phyloP scores from a whole-genome alignment of 495 filamentous ascomycete genomes.

The Neurospora sp. region DNA sequence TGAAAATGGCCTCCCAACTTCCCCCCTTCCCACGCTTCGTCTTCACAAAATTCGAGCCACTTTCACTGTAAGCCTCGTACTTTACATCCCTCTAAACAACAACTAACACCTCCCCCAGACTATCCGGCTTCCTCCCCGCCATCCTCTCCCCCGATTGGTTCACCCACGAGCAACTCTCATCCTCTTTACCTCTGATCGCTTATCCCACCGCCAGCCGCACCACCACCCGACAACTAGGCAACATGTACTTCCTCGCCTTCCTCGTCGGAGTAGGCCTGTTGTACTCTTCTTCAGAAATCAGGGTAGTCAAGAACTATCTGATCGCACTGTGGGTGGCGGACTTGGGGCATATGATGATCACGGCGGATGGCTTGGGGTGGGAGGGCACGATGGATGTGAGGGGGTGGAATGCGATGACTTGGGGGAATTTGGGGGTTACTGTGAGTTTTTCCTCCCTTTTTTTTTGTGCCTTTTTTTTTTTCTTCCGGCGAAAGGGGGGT shows the following conservation, averaged over 20 bases:
- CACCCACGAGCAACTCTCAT: conserved; percentile 45
- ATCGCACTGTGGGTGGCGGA: conserved; percentile 56
- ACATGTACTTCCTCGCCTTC: conserved; percentile 56
- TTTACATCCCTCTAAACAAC: background rate
- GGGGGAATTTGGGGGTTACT: conserved; percentile 64
- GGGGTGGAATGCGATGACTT: conserved; percentile 59
- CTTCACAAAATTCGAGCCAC: conserved; percentile 56
- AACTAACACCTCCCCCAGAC: conserved; percentile 18
- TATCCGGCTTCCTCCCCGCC: conserved; percentile 47
- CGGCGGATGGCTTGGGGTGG: conserved; percentile 47
- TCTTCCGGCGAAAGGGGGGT: background rate
- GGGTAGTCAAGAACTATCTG: conserved; percentile 58
- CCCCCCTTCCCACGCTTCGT: conserved; percentile 42
- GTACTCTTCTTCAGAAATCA: conserved; percentile 51
- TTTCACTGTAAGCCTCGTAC: conserved; percentile 46
- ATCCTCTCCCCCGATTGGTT: conserved; percentile 49
- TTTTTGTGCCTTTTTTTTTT: too few species aligned
- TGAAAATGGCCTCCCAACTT: conserved; percentile 40
- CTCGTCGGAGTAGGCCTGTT: conserved; percentile 50
- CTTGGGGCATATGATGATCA: conserved; percentile 58
- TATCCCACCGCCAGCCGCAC: conserved; percentile 9
- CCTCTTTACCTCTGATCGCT: conserved; percentile 19
- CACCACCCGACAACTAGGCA: conserved; percentile 47
- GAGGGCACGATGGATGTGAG: conserved; percentile 41
- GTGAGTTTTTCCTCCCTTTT: conserved; percentile 18